phyloP scores from a whole-genome alignment of 1,284 basidiomycete genomes.

The Megacollybia platyphylla region DNA sequence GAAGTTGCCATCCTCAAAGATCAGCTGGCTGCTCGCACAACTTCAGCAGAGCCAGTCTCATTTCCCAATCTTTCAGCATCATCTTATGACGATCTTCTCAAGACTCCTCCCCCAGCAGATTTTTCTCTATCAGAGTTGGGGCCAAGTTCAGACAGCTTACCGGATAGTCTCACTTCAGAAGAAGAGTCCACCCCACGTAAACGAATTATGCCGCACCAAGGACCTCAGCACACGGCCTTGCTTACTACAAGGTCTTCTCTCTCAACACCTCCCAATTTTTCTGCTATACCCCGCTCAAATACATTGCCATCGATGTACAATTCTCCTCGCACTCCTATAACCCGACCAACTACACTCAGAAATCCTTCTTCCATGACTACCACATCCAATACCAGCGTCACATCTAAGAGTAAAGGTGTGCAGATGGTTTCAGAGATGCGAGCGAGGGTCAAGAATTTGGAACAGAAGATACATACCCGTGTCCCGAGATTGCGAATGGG shows the following conservation, averaged over 20 bases:
- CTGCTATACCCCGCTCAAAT: constrained; percentile 40
- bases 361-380: constrained; percentile 27
- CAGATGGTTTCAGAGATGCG: constrained; percentile 86
- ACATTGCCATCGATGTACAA: constrained; percentile 39
- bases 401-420: constrained; percentile 64
- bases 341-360: constrained; percentile 30
- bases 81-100: constrained; percentile 43
- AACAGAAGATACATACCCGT: constrained; percentile 75
- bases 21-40: constrained; percentile 33
- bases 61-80: constrained; percentile 15
- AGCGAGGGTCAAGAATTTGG: constrained; percentile 63
- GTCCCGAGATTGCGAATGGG: constrained; percentile 71
- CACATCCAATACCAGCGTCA: constrained; percentile 27
- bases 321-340: constrained; percentile 30
- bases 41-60: constrained; percentile 3
- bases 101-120: constrained; percentile 43
- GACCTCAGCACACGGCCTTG: constrained; percentile 3
- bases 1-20: constrained; percentile 79
- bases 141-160: constrained; percentile 26
- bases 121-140: constrained; percentile 49
- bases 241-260: constrained; percentile 1
- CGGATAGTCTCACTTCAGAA: constrained; percentile 7
- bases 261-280: constrained; percentile 18
- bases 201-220: neutral
- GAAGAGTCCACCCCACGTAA: constrained; percentile 10